phyloP scores from a whole-genome alignment of 257 asterid species.

The Mitragyna speciosa region DNA sequence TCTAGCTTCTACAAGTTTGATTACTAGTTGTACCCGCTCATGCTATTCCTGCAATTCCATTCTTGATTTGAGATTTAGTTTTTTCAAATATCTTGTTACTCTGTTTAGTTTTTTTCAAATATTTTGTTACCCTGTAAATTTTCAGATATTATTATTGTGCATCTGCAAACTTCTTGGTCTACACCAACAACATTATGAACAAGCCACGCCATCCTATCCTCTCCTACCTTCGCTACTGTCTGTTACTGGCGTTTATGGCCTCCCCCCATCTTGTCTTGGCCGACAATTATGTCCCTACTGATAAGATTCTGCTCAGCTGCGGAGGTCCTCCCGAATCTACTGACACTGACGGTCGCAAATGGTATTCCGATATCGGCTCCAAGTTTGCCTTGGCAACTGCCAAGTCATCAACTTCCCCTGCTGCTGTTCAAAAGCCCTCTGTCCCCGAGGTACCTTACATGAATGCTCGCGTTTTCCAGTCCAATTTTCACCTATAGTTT shows the following conservation, averaged over 20 bases:
- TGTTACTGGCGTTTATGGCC: constrained; percentile 11
- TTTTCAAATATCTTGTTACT: no score
- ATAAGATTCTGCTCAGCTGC: constrained; percentile 71
- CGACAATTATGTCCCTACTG: constrained; percentile 54
- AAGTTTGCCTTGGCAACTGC: constrained; percentile 46
- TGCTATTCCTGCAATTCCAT: no score
- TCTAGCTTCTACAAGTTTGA: no score
- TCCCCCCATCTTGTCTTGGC: neutral
- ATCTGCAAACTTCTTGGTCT: neutral
- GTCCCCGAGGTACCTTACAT: constrained; percentile 80
- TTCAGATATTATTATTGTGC: neutral
- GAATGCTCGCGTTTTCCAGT: constrained; percentile 76
- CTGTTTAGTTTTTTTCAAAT: no score
- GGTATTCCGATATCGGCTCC: constrained; percentile 78
- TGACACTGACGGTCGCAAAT: constrained; percentile 65
- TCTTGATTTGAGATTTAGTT: no score
- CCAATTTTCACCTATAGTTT: constrained; percentile 75
- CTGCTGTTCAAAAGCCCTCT: constrained; percentile 66
- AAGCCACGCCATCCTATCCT: neutral
- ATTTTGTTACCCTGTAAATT: no score
- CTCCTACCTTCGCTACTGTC: constrained; percentile 8
- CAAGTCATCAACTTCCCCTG: constrained; percentile 51
- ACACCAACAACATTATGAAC: constrained; percentile 6
- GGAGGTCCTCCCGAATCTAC: constrained; percentile 71
- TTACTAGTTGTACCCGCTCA: no score